Base-by-base conservation (phyloP, 257 asterid species). In the Plantago major region DNA sequence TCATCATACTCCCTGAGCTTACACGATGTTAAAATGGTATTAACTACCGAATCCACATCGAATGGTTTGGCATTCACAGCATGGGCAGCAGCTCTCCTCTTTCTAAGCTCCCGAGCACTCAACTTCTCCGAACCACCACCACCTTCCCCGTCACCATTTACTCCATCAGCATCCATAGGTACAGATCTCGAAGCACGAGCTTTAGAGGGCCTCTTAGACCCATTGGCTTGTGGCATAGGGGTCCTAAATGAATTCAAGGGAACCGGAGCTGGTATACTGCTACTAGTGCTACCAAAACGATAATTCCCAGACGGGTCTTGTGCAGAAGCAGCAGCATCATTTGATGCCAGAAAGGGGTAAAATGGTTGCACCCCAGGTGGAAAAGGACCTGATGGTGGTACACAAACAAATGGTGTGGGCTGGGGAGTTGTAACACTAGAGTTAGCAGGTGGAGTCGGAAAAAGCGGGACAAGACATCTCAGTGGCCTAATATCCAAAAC, bases 321-420 rank as follows among this genome's bases (percentile, higher is more conserved):
- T 22, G 26, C 60, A 26, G 62, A 63, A 28, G 61, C 74, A 16
- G 75, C 55, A 4, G 58, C 37, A n/a, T 57, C 77, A 30, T 50
- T 58, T 11, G 86, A 70, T 33, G 65, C 71, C 11, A 79, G 58
- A 63, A 92, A 86, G 0, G 99, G 99, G 77, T 78, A 92, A 78
- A 92, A 76, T 10, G 99, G 99, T 46, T 88, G 84, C 58, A 89
- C 78, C 9, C 97, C 98, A 4, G 90, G 71, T 2, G 98, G 99
- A 46, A 92, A 92, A 46, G 99, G 99, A 42, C 99, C 99, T 11
- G 81, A 51, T 6, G 99, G 99, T 12, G 99, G 80, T 52, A 93
- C 90, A 67, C 99, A 89, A 14, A 82, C 90, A 68, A 93, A 93
- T 30, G 97, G 92, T 19, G 90, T 44, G 2, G 95, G 85, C n/a